Evolutionary conservation across 1,284 basidiomycete genomes (phyloP).

Genomic region (Ganoderma meredithae): DNA sequence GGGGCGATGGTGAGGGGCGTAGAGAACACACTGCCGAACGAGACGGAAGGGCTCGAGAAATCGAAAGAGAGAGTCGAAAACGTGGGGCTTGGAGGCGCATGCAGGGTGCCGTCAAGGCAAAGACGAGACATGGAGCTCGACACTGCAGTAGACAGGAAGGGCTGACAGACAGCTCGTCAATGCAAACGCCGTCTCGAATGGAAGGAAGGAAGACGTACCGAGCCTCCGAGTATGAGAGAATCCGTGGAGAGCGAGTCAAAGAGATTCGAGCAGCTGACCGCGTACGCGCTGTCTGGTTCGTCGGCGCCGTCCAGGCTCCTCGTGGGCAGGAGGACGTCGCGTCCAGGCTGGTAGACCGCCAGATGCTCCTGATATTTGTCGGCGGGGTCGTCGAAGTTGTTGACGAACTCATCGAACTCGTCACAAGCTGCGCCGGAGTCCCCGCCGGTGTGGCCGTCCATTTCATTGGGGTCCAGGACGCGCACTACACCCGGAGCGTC

Average conservation of each 20-base stretch:
- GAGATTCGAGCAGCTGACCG: background rate
- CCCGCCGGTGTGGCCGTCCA: background rate
- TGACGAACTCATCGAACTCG: conserved; percentile 16
- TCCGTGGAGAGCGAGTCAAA: conserved; percentile 8
- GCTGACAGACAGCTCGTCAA: conserved; percentile 6
- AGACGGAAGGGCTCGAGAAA: conserved; percentile 13
- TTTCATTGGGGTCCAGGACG: background rate
- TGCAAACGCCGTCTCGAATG: background rate
- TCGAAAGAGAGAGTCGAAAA: conserved; percentile 11
- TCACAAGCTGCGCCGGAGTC: background rate
- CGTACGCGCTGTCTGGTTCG: conserved; percentile 1
- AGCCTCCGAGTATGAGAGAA: conserved; percentile 18
- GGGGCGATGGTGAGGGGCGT: conserved; percentile 21
- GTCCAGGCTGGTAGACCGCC: background rate
- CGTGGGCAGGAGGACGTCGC: conserved; percentile 8
- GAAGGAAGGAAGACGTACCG: conserved; percentile 6
- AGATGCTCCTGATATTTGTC: conserved; percentile 1
- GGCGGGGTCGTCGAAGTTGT: conserved; percentile 15
- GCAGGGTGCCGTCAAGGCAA: background rate
- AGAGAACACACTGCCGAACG: conserved; percentile 9
- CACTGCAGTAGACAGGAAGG: conserved; percentile 7
- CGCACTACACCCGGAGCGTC: background rate
- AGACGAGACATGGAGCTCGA: conserved; percentile 1
- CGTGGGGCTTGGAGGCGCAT: background rate
- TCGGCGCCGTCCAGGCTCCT: conserved; percentile 8